phyloP scores from a whole-genome alignment of 164 flowering plant species.

The Umbellularia californica region DNA sequence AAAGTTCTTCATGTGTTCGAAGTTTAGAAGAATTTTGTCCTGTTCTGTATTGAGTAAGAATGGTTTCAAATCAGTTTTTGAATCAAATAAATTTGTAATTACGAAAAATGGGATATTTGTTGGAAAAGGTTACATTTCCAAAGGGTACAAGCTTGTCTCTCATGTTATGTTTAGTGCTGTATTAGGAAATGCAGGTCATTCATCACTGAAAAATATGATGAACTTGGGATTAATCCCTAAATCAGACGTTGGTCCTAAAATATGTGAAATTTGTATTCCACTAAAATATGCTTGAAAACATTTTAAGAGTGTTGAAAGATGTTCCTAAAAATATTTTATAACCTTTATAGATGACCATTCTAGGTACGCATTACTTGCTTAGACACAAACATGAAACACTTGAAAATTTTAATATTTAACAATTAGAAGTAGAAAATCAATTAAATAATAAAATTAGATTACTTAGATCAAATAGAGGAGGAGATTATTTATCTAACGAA shows the following conservation, averaged over 20 bases:
- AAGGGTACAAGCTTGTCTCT: not conserved
- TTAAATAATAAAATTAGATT: not conserved
- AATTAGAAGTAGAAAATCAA: not conserved
- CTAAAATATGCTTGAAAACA: too few species aligned
- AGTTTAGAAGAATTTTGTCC: constrained; percentile 11
- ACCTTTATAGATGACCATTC: too few species aligned
- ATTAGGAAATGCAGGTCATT: constrained; percentile 6
- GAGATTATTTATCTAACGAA: not conserved
- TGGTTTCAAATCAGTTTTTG: not conserved
- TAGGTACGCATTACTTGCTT: too few species aligned
- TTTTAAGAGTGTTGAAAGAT: too few species aligned
- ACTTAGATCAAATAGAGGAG: not conserved
- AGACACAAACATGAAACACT: too few species aligned
- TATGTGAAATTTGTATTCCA: too few species aligned
- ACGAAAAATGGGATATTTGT: constrained; percentile 8
- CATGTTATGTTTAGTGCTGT: constrained; percentile 11
- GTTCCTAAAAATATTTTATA: too few species aligned
- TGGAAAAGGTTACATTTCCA: constrained; percentile 9
- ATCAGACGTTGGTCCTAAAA: too few species aligned
- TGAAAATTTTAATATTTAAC: too few species aligned
- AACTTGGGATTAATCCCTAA: too few species aligned
- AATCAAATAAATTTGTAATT: constrained; percentile 1
- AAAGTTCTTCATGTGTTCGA: not conserved
- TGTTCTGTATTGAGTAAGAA: not conserved
- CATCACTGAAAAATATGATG: too few species aligned